These are phyloP conservation scores for Paramecium octaurelia DNA, from an alignment of 73 alveolate genomes.

Conservation along the genomic window DNA sequence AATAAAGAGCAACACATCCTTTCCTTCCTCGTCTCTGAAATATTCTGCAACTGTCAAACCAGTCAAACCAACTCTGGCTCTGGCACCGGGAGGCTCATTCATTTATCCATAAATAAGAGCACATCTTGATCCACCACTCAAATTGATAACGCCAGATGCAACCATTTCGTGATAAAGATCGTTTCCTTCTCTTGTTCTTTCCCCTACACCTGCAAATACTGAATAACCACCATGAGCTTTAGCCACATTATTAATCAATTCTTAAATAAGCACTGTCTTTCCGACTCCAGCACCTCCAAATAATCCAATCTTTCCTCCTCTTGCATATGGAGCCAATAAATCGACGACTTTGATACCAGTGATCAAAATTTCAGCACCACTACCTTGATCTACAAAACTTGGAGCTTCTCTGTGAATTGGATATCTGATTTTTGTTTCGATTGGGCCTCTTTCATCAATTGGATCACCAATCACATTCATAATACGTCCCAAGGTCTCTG, in stretches of 20 bases:
- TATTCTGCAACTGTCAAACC: slow-evolving; percentile 98
- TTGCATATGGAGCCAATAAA: slow-evolving; percentile 96
- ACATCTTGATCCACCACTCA: slow-evolving; percentile 82
- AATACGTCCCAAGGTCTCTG: slow-evolving; percentile 93
- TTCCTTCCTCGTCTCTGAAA: slow-evolving; percentile 97
- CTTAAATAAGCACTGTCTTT: slow-evolving; percentile 96
- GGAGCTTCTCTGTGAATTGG: slow-evolving; percentile 98
- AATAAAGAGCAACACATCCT: slow-evolving; percentile 96
- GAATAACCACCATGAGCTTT: slow-evolving; percentile 95
- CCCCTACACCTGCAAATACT: slow-evolving; percentile 98
- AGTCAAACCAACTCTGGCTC: slow-evolving; percentile 96
- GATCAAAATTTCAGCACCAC: slow-evolving; percentile 89
- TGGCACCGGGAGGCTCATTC: slow-evolving; percentile 99
- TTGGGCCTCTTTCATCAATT: slow-evolving; percentile 94
- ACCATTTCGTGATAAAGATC: slow-evolving; percentile 92
- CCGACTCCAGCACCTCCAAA: slow-evolving; percentile 99
- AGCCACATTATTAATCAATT: slow-evolving; percentile 96
- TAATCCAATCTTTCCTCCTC: slow-evolving; percentile 92
- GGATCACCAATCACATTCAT: slow-evolving; percentile 97
- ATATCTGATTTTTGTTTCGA: slow-evolving; percentile 69
- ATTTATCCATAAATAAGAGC: slow-evolving; percentile 97
- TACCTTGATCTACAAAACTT: slow-evolving; percentile 87
- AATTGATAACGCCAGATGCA: slow-evolving; percentile 76
- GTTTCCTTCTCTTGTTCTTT: slow-evolving; percentile 91
- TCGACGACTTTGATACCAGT: slow-evolving; percentile 97